Base-by-base conservation (phyloP, 345 rosid species). In the Gossypium longicalyx region DNA sequence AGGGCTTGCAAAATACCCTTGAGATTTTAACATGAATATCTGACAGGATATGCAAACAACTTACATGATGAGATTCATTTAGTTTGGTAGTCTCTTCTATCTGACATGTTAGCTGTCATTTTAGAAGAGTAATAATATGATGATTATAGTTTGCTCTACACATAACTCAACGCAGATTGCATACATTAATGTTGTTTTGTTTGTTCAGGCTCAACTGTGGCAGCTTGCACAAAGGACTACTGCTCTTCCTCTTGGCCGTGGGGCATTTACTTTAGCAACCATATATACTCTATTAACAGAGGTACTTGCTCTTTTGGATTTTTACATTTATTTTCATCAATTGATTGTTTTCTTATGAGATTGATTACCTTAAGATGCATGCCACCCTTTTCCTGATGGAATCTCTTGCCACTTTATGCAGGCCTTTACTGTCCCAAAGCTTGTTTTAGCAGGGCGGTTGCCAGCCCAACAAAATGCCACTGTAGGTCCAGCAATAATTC, bases 391-490 rank as follows among this genome's bases (percentile, higher is more conserved):
- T 71, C 70, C 67, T 76, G 63, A 79, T 75, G 49, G 23, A 49
- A 73, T 81, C 51, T 72, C 57, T 69, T 80, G 43, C 70, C 61
- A 76, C 76, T 5, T 76, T 76, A 75, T 84, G 82, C 67, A 94
- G 98, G 97, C 92, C 68, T 94, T 94, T 83, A 89, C 94, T 41
- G 96, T 91, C 68, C 99, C 99, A 71, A 93, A 91, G 90, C 97
- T 95, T 89, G 96, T 91, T 76, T 86, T 95, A 83, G 95, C 96
- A 43, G 99, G 99, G 83, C 98, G 94, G 72, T 85, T 93, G 85
- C 99, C 97, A 75, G 89, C 99, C 74, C 99, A 92, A 80, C 99
- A 92, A 82, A 93, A 94, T 87, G 99, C 99, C 78, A 93, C 93
- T 63, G 99, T 95, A 91, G n/a, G 98, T 88, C 75, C 62, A 61